Base-by-base conservation (phyloP, 1,284 basidiomycete genomes). In the Microbotryum saponariae region DNA sequence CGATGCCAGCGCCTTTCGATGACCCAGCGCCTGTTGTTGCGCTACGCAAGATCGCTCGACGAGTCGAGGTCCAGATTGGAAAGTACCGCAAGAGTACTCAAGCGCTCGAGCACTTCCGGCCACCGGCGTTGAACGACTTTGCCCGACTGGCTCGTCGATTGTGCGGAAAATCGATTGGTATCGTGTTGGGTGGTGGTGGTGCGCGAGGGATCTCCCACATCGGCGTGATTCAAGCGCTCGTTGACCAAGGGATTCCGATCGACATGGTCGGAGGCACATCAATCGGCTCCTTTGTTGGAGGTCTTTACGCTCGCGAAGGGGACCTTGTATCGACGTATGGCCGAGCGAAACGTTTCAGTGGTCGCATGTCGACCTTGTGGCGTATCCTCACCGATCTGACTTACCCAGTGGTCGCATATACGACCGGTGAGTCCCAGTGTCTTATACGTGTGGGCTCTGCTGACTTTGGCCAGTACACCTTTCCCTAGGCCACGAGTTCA, bases 371-470 rank as follows among this genome's bases (percentile, higher is more conserved):
- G 6, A 94, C 91, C 66, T 85, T 97, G 65, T 97, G 92, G 91
- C 82, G 94, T 54, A 86, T 97, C 58, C 77, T 97, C 56, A 93
- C 90, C 10, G 94, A 97, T 77, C 84, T 97, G 56, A 98, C 94
- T 8, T 98, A 97, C 75, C 96, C 94, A 0, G 85, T 96, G 31
- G 91, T 96, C 49, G 92, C 94, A 4, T 99, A 98, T 76, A 98
- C 94, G 0, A 98, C 96, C 29, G 94, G 91, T 69, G 65, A 83
- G 54, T 27, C 21, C 12, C 49, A n/a, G 14, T 4, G 20, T 6
- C 2, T 44, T 27, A 47, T 5, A 10, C 6, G 47, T 14, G 27
- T 20, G 25, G n/a, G 25, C 9, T 54, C 4, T 6, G 18, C 42
- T 51, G 25, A 48, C 45, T 29, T 18, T 37, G 23, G n/a, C n/a